Evolutionary conservation across 139 green algal genomes (phyloP).

Genomic region (Ettlia oleoabundans): DNA sequence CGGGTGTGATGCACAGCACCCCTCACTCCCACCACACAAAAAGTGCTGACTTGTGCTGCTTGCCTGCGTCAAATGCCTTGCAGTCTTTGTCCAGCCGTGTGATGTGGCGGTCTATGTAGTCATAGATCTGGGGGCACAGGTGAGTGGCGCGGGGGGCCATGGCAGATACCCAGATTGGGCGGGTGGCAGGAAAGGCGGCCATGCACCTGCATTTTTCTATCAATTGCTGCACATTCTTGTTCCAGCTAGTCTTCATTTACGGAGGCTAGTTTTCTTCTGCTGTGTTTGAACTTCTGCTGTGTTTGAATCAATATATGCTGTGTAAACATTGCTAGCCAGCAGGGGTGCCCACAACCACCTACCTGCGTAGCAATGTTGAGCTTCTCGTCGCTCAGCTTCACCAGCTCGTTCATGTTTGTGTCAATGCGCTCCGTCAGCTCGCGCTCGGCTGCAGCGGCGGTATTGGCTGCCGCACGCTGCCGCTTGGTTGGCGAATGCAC

Average conservation of each 20-base stretch:
- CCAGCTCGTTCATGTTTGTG: conserved; percentile 49
- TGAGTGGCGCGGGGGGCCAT: background rate
- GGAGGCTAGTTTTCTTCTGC: no score
- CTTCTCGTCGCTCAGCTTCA: conserved; percentile 63
- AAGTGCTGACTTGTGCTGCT: no score
- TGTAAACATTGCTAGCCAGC: no score
- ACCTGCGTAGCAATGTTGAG: conserved; percentile 33
- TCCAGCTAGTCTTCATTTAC: no score
- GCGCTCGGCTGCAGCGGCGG: background rate
- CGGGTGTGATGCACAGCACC: no score
- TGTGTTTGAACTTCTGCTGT: no score
- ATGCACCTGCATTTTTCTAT: no score
- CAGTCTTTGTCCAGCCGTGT: conserved; percentile 74
- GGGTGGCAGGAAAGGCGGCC: no score
- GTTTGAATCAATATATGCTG: no score
- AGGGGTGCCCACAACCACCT: background rate
- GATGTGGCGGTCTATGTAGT: conserved; percentile 86
- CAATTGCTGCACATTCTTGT: no score
- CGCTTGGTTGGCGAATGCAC: conserved; percentile 36
- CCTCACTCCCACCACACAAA: no score
- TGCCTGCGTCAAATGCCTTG: conserved; percentile 66
- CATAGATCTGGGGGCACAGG: conserved; percentile 82
- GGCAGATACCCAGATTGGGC: no score
- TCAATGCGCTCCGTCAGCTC: conserved; percentile 37
- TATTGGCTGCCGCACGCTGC: background rate